Conservation (phyloP, 2,329 filamentous ascomycete species). For the Chaetomium strumarium region DNA sequence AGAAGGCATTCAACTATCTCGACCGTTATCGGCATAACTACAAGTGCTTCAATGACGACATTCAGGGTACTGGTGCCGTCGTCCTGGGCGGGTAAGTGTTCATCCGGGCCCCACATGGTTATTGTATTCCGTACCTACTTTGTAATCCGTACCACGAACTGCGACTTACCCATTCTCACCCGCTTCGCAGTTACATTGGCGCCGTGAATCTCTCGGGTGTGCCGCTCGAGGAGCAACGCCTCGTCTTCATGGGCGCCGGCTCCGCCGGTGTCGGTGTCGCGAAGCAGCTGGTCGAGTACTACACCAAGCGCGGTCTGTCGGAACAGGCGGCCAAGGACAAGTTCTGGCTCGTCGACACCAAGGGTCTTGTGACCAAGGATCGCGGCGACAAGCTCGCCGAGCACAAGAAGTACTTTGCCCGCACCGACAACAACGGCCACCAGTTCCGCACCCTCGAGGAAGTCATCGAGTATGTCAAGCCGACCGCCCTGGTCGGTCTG, state of each 20-base stretch:
- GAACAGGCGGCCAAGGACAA: slow-evolving; percentile 82
- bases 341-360: slow-evolving; percentile 97
- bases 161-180: slow-evolving; percentile 14
- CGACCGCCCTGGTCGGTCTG: slow-evolving; percentile 88
- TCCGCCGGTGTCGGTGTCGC: slow-evolving; percentile 95
- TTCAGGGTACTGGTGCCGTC: slow-evolving; percentile 94
- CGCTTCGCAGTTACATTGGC: slow-evolving; percentile 50
- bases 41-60: slow-evolving; percentile 98
- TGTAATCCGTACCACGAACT: not conserved
- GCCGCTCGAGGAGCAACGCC: slow-evolving; percentile 80
- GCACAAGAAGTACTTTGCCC: slow-evolving; percentile 72
- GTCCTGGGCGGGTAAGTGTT: slow-evolving; percentile 69
- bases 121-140: not conserved
- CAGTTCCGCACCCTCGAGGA: slow-evolving; percentile 78
- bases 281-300: slow-evolving; percentile 96
- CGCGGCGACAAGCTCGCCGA: slow-evolving; percentile 90
- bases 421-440: slow-evolving; percentile 57
- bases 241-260: slow-evolving; percentile 94
- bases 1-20: slow-evolving; percentile 84
- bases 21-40: slow-evolving; percentile 83
- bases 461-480: slow-evolving; percentile 91
- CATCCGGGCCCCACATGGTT: not conserved
- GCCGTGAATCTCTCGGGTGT: slow-evolving; percentile 80
- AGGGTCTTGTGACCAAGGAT: slow-evolving; percentile 88
- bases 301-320: slow-evolving; percentile 82